A percentile compares a stretch with the other conserved stretches of the same genome.
phyloP scores from a whole-genome alignment of 352 stramenopile species.

The Stephanocyclus meneghinianus region DNA sequence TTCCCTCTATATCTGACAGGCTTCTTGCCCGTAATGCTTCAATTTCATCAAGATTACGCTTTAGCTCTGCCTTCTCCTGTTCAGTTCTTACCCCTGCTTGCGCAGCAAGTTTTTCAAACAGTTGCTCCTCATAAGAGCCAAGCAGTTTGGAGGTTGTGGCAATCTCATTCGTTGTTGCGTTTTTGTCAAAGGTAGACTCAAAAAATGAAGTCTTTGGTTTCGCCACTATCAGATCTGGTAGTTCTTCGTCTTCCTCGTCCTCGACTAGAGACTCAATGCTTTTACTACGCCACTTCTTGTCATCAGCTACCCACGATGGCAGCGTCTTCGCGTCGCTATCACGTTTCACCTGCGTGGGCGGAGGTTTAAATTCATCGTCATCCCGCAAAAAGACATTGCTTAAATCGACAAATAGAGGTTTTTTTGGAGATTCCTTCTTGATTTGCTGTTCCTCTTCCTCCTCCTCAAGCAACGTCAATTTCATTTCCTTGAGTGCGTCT shows the following conservation, averaged over 20 bases:
- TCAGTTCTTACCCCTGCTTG: constrained; percentile 55
- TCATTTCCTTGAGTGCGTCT: constrained; percentile 38
- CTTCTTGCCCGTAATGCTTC: constrained; percentile 35
- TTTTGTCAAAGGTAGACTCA: constrained; percentile 13
- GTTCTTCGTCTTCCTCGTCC: constrained; percentile 13
- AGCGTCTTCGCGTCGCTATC: neutral
- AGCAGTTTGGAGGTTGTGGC: constrained; percentile 41
- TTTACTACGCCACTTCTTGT: neutral
- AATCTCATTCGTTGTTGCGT: constrained; percentile 11
- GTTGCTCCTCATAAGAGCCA: constrained; percentile 74
- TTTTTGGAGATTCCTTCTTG: neutral
- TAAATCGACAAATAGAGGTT: constrained; percentile 9
- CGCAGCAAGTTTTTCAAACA: constrained; percentile 56
- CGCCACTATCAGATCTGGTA: neutral
- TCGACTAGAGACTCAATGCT: constrained; percentile 2
- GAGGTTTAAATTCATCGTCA: constrained; percentile 1
- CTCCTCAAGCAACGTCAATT: constrained; percentile 25
- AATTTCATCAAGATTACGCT: constrained; percentile 59
- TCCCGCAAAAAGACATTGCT: neutral
- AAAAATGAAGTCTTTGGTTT: constrained; percentile 68
- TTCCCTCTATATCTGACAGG: constrained; percentile 24
- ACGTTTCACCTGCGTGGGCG: neutral
- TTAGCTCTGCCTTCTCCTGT: constrained; percentile 63
- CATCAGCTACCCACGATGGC: neutral
- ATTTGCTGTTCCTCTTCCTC: constrained; percentile 16